phyloP scores from a whole-genome alignment of 2,329 filamentous ascomycete species.

The Trichoderma sp. region DNA sequence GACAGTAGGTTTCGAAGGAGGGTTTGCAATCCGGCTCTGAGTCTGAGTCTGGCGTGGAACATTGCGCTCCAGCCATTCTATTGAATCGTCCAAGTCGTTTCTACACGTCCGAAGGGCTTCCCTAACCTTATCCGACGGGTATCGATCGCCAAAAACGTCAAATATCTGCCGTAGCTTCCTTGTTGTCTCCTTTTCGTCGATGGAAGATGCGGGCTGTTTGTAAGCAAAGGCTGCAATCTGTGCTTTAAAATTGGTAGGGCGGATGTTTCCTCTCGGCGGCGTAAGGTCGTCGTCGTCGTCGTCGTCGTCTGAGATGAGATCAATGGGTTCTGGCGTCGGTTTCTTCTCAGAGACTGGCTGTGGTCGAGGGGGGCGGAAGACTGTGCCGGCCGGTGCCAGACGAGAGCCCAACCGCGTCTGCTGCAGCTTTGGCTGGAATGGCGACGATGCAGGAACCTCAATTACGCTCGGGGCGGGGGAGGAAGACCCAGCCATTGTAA shows the following conservation, averaged over 20 bases:
- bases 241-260: slow-evolving; percentile 54
- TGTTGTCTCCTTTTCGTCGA: slow-evolving; percentile 37
- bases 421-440: slow-evolving; percentile 48
- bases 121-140: slow-evolving; percentile 32
- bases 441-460: slow-evolving; percentile 89
- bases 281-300: slow-evolving; percentile 50
- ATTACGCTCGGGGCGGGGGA: slow-evolving; percentile 49
- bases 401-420: slow-evolving; percentile 45
- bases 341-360: slow-evolving; percentile 32
- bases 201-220: slow-evolving; percentile 39
- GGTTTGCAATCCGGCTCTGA: slow-evolving; percentile 4
- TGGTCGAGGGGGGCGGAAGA: slow-evolving; percentile 53
- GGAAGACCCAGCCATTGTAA: slow-evolving; percentile 36
- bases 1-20: slow-evolving; percentile 11
- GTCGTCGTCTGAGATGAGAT: slow-evolving; percentile 52
- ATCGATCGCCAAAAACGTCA: slow-evolving; percentile 34
- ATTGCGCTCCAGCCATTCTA: slow-evolving; percentile 31
- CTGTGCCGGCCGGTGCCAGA: slow-evolving; percentile 74
- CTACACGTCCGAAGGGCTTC: slow-evolving; percentile 34
- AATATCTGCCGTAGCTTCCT: slow-evolving; percentile 37
- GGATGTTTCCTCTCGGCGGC: slow-evolving; percentile 59
- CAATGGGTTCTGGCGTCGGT: slow-evolving; percentile 42
- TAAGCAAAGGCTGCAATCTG: slow-evolving; percentile 44
- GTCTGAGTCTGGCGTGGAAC: slow-evolving; percentile 7
- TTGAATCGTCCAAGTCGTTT: slow-evolving; percentile 37